Evolutionary conservation across 129 eudicot species (phyloP).

Genomic region (Escallonia rubra): DNA sequence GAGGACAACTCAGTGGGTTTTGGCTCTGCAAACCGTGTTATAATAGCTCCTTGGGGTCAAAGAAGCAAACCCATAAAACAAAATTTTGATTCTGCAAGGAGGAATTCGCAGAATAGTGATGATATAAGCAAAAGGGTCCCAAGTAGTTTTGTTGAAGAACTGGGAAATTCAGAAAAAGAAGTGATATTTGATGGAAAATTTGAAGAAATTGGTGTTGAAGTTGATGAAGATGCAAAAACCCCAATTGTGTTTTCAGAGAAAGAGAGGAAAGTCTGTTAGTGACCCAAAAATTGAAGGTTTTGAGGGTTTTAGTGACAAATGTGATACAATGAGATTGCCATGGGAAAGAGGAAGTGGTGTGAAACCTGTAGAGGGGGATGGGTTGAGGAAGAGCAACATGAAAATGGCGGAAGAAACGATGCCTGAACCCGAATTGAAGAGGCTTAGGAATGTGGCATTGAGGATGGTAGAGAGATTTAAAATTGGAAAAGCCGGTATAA

Average conservation of each 20-base stretch:
- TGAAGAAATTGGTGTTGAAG: constrained; percentile 18
- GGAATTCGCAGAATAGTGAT: constrained; percentile 11
- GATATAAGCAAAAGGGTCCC: constrained; percentile 4
- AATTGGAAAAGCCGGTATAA: constrained; percentile 81
- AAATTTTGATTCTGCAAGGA: constrained; percentile 22
- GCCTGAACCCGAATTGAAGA: constrained; percentile 78
- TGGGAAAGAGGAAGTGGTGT: constrained; percentile 31
- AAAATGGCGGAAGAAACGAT: constrained; percentile 65
- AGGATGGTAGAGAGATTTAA: constrained; percentile 83
- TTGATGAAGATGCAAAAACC: constrained; percentile 11
- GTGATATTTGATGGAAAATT: constrained; percentile 15
- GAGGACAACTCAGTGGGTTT: constrained; percentile 23
- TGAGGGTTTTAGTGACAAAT: constrained; percentile 13
- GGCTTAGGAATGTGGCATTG: constrained; percentile 78
- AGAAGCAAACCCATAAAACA: constrained; percentile 36
- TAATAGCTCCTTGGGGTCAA: constrained; percentile 67
- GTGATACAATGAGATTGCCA: constrained; percentile 29
- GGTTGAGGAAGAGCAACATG: constrained; percentile 43
- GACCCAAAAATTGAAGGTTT: neutral
- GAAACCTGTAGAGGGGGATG: constrained; percentile 5
- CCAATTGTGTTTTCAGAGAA: constrained; percentile 14
- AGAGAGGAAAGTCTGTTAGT: constrained; percentile 7
- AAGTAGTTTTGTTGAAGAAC: neutral
- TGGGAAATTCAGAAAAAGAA: constrained; percentile 6
- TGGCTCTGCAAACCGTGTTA: constrained; percentile 12